A percentile compares a stretch with the other conserved stretches of the same genome.
These are phyloP conservation scores for Colletotrichum sp. DNA, from an alignment of 2,329 filamentous ascomycete species.

Conservation along the genomic window DNA sequence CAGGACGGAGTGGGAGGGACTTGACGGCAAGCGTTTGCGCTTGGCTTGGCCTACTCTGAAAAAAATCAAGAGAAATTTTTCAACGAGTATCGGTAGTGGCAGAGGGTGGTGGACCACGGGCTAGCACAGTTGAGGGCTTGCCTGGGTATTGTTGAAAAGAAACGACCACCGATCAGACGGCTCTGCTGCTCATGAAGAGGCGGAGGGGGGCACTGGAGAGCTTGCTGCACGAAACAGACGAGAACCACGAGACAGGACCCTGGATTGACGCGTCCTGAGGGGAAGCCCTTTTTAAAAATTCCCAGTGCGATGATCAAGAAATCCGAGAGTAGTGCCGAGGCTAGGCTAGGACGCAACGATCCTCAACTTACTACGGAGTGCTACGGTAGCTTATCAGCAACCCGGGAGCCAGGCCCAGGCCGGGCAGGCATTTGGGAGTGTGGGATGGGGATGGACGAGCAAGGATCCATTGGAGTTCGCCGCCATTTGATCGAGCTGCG, in stretches of 20 bases:
- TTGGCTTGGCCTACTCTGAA: neutral
- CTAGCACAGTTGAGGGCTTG: constrained; percentile 3
- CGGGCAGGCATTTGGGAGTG: neutral
- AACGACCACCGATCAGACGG: neutral
- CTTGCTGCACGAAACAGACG: constrained; percentile 16
- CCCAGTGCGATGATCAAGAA: constrained; percentile 13
- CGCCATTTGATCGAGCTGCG: neutral
- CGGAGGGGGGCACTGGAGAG: neutral
- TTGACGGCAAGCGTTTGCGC: neutral
- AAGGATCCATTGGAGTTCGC: constrained; percentile 1
- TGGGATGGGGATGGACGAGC: neutral
- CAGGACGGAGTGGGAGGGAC: neutral
- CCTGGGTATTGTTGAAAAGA: neutral
- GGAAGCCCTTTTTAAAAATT: constrained; percentile 19
- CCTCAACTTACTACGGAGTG: neutral
- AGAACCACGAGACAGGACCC: neutral
- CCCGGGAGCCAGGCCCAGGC: neutral
- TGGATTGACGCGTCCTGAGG: neutral
- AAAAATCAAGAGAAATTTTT: neutral
- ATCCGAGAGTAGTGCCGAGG: constrained; percentile 23
- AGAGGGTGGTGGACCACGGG: neutral
- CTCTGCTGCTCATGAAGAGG: neutral
- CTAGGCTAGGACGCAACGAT: constrained; percentile 1
- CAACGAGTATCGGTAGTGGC: neutral
- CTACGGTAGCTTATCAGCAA: constrained; percentile 22